Conservation (phyloP, 257 asterid species). For the Leptodermis oblonga region DNA sequence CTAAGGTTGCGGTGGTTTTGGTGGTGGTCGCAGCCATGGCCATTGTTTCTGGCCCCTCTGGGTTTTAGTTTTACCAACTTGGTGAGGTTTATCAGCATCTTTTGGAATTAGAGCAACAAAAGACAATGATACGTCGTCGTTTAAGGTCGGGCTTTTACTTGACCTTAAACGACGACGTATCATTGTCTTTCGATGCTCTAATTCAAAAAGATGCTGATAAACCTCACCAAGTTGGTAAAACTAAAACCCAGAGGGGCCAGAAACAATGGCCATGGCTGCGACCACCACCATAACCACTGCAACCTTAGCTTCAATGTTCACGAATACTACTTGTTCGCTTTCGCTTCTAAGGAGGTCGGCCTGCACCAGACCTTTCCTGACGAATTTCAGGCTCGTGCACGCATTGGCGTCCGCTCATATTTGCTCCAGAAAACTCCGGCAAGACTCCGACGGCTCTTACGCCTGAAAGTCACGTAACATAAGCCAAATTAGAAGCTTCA, state of each 20-base stretch:
- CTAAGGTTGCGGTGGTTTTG: too few relatives aligned
- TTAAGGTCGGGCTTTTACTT: background rate
- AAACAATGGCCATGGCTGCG: too few relatives aligned
- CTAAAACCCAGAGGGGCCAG: too few relatives aligned
- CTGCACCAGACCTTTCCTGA: constrained; percentile 30
- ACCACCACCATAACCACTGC: too few relatives aligned
- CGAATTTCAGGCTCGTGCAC: constrained; percentile 29
- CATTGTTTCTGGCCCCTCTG: too few relatives aligned
- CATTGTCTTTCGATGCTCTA: too few relatives aligned
- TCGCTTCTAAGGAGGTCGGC: constrained; percentile 34
- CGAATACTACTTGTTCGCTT: constrained; percentile 16
- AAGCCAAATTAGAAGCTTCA: constrained; percentile 26
- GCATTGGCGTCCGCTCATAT: constrained; percentile 29
- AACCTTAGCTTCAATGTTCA: too few relatives aligned
- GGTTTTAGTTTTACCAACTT: too few relatives aligned
- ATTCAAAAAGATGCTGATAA: constrained; percentile 12
- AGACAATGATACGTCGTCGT: background rate
- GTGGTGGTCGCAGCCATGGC: too few relatives aligned
- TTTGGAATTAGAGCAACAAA: too few relatives aligned
- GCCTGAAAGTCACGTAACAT: constrained; percentile 5
- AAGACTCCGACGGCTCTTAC: constrained; percentile 26
- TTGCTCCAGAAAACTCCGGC: constrained; percentile 30
- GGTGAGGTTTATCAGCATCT: constrained; percentile 17
- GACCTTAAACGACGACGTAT: background rate
- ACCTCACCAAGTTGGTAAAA: constrained; percentile 16